Evolutionary conservation across 495 filamentous ascomycete genomes (phyloP).

Genomic region (Penicillium turbatum): DNA sequence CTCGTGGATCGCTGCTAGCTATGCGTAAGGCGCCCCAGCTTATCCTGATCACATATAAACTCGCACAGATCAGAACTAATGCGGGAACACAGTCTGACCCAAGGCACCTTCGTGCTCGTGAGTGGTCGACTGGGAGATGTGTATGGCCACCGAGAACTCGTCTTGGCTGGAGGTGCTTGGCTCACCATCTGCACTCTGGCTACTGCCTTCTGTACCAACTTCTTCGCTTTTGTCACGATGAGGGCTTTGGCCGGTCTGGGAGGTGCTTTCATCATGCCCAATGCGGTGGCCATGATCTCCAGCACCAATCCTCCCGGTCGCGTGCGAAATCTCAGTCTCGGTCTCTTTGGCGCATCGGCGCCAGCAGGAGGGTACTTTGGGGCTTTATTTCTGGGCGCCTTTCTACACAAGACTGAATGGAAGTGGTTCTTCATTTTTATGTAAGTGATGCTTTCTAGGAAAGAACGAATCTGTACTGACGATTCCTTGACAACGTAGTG

Average conservation of each 20-base stretch:
- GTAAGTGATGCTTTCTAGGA: no score
- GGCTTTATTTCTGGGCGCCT: conserved; percentile 38
- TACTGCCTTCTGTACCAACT: conserved; percentile 40
- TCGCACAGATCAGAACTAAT: no score
- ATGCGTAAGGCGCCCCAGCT: conserved; percentile 23
- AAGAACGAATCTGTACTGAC: no score
- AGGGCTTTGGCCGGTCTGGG: conserved; percentile 43
- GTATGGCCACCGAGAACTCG: conserved; percentile 45
- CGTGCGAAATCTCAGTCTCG: conserved; percentile 45
- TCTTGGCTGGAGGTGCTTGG: conserved; percentile 37
- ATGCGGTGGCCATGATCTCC: conserved; percentile 45
- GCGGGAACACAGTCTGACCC: no score
- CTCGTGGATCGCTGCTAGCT: conserved; percentile 32
- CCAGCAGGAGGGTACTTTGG: conserved; percentile 46
- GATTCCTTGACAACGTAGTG: conserved; percentile 13
- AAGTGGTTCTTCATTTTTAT: conserved; percentile 51
- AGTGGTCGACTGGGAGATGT: conserved; percentile 48
- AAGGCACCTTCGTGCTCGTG: conserved; percentile 48
- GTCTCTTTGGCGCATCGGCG: conserved; percentile 47
- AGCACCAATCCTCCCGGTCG: conserved; percentile 43
- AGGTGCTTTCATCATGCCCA: conserved; percentile 45
- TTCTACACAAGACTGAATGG: conserved; percentile 41
- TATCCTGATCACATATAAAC: no score
- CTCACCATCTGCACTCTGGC: conserved; percentile 35
- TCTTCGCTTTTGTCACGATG: conserved; percentile 37